Base-by-base conservation (phyloP, 176 grass and related monocot genomes). In the Canna indica region DNA sequence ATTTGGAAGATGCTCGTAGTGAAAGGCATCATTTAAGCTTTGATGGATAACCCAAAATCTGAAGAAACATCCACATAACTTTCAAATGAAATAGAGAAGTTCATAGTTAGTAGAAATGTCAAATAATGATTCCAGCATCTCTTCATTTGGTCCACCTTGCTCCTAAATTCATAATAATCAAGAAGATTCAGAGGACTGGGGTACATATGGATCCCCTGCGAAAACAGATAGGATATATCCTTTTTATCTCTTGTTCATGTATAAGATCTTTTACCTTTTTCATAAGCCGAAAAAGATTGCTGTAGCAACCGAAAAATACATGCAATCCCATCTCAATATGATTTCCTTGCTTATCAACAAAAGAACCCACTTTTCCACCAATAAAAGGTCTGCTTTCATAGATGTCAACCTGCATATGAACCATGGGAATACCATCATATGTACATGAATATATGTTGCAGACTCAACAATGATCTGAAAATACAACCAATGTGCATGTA, bases 311-410 rank as follows among this genome's bases (percentile, higher is more conserved):
- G 24, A 97, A 97, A 69, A 97, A 97, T 64, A 97, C 93, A 29
- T 97, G 93, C 35, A 92, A 65, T 10, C 93, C 93, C 93, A 97
- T 97, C 77, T 97, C 93, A 18, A 97, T 97, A 87, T 97, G 93
- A 69, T 97, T 97, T 54, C 93, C 93, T 48, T 38, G 54, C 64
- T 73, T 97, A 69, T 97, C 88, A 0, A 97, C 93, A 71, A 97
- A 97, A 15, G 93, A 97, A 34, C 86, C 93, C 14, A 97, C 93
- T 74, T 97, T 97, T 45, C 93, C 93, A 0, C 93, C 93, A 63
- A 92, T 91, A 81, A 97, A 97, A 1, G 29, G 68, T 10, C 86
- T 79, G 53, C 88, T 90, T 34, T 97, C 93, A 18, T 92, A 97
- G 74, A 97, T 69, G 72, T 97, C 93, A 83, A 97, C 93, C 93